Conservation (phyloP, 306 rosid species). For the Glycine soja region DNA sequence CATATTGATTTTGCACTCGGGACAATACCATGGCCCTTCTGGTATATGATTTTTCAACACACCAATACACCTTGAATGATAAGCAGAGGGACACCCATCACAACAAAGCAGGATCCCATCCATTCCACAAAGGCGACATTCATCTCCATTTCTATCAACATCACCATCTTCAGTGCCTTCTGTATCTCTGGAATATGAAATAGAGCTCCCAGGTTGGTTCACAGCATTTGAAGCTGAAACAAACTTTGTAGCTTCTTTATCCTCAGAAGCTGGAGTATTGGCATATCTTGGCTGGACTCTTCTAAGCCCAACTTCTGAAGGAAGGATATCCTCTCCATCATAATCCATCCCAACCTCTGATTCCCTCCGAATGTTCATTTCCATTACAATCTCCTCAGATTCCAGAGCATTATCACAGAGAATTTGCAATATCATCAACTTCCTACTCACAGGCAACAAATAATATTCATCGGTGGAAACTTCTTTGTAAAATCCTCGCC, state of each 20-base stretch:
- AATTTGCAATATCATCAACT: conserved; percentile 77
- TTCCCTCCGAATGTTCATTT: conserved; percentile 80
- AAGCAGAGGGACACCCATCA: conserved; percentile 98
- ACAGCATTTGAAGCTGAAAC: conserved; percentile 51
- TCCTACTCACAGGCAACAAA: conserved; percentile 70
- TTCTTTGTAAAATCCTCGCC: conserved; percentile 76
- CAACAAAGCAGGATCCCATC: conserved; percentile 97
- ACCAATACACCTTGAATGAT: conserved; percentile 97
- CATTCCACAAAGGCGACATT: conserved; percentile 97
- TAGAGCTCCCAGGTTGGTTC: conserved; percentile 52
- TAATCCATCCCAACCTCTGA: conserved; percentile 76
- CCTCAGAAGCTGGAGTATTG: conserved; percentile 72
- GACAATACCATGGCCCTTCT: conserved; percentile 96
- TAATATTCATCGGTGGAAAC: conserved; percentile 75
- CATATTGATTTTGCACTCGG: conserved; percentile 84
- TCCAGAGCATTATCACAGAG: conserved; percentile 83
- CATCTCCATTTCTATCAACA: conserved; percentile 82
- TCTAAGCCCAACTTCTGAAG: conserved; percentile 67
- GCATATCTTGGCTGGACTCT: conserved; percentile 77
- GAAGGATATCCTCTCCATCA: conserved; percentile 67
- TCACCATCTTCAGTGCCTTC: conserved; percentile 61
- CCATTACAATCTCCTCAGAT: conserved; percentile 73
- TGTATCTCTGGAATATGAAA: conserved; percentile 46
- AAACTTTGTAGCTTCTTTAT: conserved; percentile 62
- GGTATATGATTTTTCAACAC: conserved; percentile 85